Evolutionary conservation across 305 asterid genomes (phyloP).

Genomic region (Fraxinus xanthoxyloides): DNA sequence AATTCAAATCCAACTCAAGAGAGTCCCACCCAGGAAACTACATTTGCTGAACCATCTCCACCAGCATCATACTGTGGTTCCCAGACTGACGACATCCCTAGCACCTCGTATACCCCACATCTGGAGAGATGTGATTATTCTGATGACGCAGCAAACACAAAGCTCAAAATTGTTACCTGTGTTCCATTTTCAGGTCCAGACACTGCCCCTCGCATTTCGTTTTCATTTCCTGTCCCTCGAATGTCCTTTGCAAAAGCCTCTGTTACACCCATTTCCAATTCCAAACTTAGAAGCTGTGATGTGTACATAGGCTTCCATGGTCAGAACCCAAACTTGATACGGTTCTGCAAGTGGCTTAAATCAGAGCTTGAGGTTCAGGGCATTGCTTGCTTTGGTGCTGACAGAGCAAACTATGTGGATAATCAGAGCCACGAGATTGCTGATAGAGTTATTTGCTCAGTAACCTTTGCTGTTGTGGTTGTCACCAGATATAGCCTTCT

Average conservation of each 20-base stretch:
- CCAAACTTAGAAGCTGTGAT: conserved; percentile 44
- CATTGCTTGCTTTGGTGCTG: conserved; percentile 48
- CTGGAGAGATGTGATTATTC: conserved; percentile 51
- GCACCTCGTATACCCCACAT: conserved; percentile 82
- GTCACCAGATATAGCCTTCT: conserved; percentile 35
- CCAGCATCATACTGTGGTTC: conserved; percentile 70
- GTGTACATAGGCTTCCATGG: conserved; percentile 48
- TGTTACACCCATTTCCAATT: conserved; percentile 39
- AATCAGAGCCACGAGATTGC: conserved; percentile 50
- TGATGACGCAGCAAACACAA: conserved; percentile 44
- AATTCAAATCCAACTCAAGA: conserved; percentile 29
- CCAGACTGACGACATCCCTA: conserved; percentile 80
- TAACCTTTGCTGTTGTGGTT: conserved; percentile 40
- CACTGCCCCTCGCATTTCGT: conserved; percentile 62
- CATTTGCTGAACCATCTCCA: conserved; percentile 57
- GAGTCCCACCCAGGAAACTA: conserved; percentile 47
- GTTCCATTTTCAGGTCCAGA: conserved; percentile 50
- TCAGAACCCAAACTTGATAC: conserved; percentile 40
- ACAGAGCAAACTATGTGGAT: conserved; percentile 43
- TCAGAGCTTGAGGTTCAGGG: conserved; percentile 54
- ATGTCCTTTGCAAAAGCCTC: conserved; percentile 44
- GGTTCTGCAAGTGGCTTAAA: conserved; percentile 51
- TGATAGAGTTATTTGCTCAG: conserved; percentile 48
- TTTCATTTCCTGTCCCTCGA: conserved; percentile 64
- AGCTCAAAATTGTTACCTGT: conserved; percentile 63